phyloP scores from a whole-genome alignment of 2,329 filamentous ascomycete genomes.

The Paecilomyces sp. region DNA sequence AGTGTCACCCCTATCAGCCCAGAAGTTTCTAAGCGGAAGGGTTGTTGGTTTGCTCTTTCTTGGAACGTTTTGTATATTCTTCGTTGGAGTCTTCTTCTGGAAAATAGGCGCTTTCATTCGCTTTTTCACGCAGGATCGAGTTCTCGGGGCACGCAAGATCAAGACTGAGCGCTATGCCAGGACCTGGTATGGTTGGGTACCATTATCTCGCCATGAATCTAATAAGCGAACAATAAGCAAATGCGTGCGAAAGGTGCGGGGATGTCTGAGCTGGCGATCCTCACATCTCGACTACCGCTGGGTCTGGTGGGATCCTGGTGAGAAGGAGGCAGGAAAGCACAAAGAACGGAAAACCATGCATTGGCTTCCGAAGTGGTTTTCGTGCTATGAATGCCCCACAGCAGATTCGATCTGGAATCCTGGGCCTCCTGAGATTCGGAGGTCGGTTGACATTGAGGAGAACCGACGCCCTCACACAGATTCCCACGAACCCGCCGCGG shows the following conservation, averaged over 20 bases:
- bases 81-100: constrained; percentile 31
- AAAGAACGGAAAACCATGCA: constrained; percentile 9
- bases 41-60: constrained; percentile 26
- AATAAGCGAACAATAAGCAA: constrained; percentile 17
- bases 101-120: constrained; percentile 30
- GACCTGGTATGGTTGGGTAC: constrained; percentile 38
- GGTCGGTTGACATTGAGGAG: not conserved
- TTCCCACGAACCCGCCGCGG: not conserved
- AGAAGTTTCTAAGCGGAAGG: constrained; percentile 20
- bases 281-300: constrained; percentile 28
- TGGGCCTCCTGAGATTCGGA: constrained; percentile 5
- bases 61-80: constrained; percentile 30
- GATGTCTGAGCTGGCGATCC: constrained; percentile 27
- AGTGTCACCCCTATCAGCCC: constrained; percentile 13
- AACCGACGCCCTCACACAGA: not conserved
- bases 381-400: constrained; percentile 16
- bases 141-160: constrained; percentile 23
- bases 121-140: constrained; percentile 24
- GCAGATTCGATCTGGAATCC: constrained; percentile 21
- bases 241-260: constrained; percentile 12
- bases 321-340: constrained; percentile 15
- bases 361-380: constrained; percentile 19
- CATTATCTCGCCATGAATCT: constrained; percentile 21
- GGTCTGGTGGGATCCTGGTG: constrained; percentile 35
- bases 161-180: constrained; percentile 27